Evolutionary conservation across 2,329 filamentous ascomycete species (phyloP).

Genomic region (Epichloe sp.): DNA sequence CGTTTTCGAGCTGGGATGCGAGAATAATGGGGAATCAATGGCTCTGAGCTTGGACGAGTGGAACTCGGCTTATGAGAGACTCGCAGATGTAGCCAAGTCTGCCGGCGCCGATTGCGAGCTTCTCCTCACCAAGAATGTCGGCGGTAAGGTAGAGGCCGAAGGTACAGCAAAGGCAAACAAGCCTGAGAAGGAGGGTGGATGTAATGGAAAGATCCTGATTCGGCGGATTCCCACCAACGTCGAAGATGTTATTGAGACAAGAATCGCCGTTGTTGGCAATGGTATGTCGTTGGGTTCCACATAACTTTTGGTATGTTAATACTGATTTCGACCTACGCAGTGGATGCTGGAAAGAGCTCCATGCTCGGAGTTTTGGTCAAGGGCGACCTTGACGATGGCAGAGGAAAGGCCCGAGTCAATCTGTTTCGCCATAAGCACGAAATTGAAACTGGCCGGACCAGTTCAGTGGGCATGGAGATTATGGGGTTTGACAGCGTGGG

Average conservation of each 20-base stretch:
- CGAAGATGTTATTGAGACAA: conserved; percentile 86
- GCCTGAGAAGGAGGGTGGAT: conserved; percentile 54
- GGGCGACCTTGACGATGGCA: conserved; percentile 84
- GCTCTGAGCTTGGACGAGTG: conserved; percentile 61
- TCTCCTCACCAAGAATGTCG: conserved; percentile 82
- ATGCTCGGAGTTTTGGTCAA: conserved; percentile 93
- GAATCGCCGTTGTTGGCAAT: conserved; percentile 95
- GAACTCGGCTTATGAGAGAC: conserved; percentile 53
- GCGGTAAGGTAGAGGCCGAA: conserved; percentile 59
- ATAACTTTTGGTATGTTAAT: too few species aligned
- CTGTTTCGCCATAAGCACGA: conserved; percentile 97
- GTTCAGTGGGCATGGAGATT: conserved; percentile 96
- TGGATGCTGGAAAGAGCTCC: conserved; percentile 94
- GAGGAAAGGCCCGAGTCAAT: conserved; percentile 86
- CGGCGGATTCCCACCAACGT: conserved; percentile 59
- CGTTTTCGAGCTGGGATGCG: conserved; percentile 82
- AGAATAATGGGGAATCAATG: conserved; percentile 83
- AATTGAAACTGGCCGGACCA: conserved; percentile 87
- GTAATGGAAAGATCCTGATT: conserved; percentile 77
- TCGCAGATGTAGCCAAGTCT: conserved; percentile 51
- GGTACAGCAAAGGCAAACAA: conserved; percentile 30
- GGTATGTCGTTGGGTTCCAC: conserved; percentile 30
- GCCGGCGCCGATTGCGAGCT: conserved; percentile 65
- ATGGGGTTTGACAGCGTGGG: conserved; percentile 90
- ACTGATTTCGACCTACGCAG: conserved; percentile 22